Evolutionary conservation across 2,329 filamentous ascomycete genomes (phyloP).

Genomic region (Blastomyces silverae): DNA sequence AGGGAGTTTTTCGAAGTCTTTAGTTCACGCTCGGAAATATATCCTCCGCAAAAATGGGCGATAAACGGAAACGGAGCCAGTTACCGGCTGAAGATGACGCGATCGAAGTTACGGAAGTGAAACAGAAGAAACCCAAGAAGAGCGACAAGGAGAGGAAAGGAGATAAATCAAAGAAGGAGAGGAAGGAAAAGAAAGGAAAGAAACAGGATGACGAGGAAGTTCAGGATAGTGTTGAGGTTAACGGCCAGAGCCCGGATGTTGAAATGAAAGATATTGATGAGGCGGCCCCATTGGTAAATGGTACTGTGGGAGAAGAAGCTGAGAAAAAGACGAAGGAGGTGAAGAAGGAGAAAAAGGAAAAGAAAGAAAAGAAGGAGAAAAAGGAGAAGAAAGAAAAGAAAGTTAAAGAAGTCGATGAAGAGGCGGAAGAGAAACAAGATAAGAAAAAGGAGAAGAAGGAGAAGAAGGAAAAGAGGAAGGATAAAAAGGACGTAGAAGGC

Average conservation of each 20-base stretch:
- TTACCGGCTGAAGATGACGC: slow-evolving; percentile 14
- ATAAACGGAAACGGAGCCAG: slow-evolving; percentile 22
- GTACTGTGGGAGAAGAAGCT: not conserved
- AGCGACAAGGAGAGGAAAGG: slow-evolving; percentile 12
- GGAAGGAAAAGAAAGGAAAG: slow-evolving; percentile 7
- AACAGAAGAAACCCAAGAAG: slow-evolving; percentile 18
- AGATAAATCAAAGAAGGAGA: slow-evolving; percentile 9
- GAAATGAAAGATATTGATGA: slow-evolving; percentile 22
- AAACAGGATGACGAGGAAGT: slow-evolving; percentile 7
- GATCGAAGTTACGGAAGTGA: slow-evolving; percentile 19
- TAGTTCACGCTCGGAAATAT: not conserved
- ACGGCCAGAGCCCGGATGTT: slow-evolving; percentile 23
- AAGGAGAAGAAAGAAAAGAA: slow-evolving; percentile 17
- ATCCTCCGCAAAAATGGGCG: slow-evolving; percentile 18
- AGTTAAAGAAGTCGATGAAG: slow-evolving; percentile 20
- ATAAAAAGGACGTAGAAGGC: slow-evolving; percentile 19
- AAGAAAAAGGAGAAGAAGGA: slow-evolving; percentile 12
- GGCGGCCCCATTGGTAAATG: not conserved
- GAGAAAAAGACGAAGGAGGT: slow-evolving; percentile 25
- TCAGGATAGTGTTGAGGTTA: not conserved
- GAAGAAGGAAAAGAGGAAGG: slow-evolving; percentile 17
- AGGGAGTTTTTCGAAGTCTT: not conserved
- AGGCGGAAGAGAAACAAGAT: slow-evolving; percentile 11
- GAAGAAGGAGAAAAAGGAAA: slow-evolving; percentile 21
- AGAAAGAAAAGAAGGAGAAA: slow-evolving; percentile 16